Base-by-base conservation (phyloP, 768 basidiomycete species). In the Kwoniella mangroviensis region DNA sequence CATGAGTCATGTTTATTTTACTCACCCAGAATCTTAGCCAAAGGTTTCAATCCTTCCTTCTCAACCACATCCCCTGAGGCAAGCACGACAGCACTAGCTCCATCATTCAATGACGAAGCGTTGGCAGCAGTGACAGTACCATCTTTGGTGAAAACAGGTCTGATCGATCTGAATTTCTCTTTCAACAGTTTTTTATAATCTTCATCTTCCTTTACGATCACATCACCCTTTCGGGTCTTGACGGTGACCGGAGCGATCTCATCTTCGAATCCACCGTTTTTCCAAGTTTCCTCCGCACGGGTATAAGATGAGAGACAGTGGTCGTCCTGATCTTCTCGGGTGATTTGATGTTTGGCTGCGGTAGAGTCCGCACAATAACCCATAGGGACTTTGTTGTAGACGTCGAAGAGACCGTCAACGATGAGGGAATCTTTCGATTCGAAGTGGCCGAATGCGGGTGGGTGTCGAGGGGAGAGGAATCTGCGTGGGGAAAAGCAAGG, bases 381-480 rank as follows among this genome's bases (percentile, higher is more conserved):
- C 97, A 99, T 99, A 40, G 94, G 90, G 81, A 93, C 92, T 84
- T 98, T 90, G 87, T 97, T 94, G 88, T 94, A 97, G 63, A 93
- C 93, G 84, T 99, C 97, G 89, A 90, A 92, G 60, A 99, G 91
- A 75, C 95, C 97, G 77, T 99, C 97, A 76, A 84, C 87, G 84
- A 95, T 91, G 43, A 98, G 87, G 15, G 95, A 91, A 83, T 98
- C 97, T 72, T 85, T 89, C 52, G 93, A 84, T 71, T 90, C 89
- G 84, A 95, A 90, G 85, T 96, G 93, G 71, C 97, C 97, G 75
- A 94, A 99, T 9, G 82, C 83, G 12, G 84, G 83, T 53, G 57
- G 77, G 28, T 76, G 75, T 28, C 85, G 82, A 40, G 85, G 85
- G 43, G 77, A 62, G 75, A 85, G 84, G 83, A 84, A 85, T 43